These are phyloP conservation scores for Buxus sempervirens DNA, from an alignment of 164 flowering plant species.

Conservation along the genomic window DNA sequence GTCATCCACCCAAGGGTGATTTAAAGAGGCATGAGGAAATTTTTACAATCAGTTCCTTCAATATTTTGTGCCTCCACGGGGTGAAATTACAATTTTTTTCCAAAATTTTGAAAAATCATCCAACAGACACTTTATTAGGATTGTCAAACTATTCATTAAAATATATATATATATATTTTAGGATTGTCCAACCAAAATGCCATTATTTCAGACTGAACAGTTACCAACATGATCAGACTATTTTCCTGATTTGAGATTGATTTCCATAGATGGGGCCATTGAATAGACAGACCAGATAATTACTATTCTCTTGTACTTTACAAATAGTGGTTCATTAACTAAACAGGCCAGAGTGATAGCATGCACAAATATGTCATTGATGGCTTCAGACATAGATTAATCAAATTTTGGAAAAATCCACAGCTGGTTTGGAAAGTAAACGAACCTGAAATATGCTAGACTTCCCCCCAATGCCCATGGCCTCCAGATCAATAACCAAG, in stretches of 20 bases:
- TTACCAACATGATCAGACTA: too few species aligned
- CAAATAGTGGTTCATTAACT: neutral
- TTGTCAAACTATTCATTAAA: neutral
- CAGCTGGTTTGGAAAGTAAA: neutral
- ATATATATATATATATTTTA: too few species aligned
- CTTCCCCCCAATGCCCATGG: slow-evolving; percentile 96
- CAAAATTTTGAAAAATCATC: too few species aligned
- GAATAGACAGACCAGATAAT: neutral
- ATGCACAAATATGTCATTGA: neutral
- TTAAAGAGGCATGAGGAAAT: too few species aligned
- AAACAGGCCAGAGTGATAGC: neutral
- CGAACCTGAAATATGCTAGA: slow-evolving; percentile 89
- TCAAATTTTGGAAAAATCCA: neutral
- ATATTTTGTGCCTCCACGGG: too few species aligned
- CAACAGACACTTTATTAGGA: neutral
- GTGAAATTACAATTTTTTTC: too few species aligned
- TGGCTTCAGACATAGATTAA: neutral
- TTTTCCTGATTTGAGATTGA: too few species aligned
- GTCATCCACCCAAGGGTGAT: too few species aligned
- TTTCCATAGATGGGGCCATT: neutral
- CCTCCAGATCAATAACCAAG: slow-evolving; percentile 88
- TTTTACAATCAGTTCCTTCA: too few species aligned
- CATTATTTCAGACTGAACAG: neutral
- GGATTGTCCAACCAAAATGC: neutral
- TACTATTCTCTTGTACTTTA: neutral